Conservation (phyloP, 768 basidiomycete genomes). For the Solioccasus polychromus region DNA sequence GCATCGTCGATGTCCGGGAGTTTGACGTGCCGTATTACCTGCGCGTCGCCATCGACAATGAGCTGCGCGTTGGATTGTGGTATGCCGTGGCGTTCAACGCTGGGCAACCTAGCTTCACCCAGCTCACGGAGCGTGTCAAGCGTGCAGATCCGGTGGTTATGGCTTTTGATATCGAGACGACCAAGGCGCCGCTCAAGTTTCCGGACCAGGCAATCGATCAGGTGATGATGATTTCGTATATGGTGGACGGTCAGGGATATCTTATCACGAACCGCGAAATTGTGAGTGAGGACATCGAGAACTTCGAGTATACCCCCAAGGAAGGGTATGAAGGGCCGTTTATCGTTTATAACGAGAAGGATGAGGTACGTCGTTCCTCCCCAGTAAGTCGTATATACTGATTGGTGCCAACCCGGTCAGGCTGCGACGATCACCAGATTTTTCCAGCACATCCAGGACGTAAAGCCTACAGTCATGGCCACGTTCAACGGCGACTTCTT, state of each 20-base stretch:
- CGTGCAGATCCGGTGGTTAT: constrained; percentile 99
- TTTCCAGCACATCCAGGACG: constrained; percentile 91
- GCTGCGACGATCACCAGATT: constrained; percentile 79
- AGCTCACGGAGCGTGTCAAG: constrained; percentile 82
- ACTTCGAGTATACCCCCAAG: constrained; percentile 98
- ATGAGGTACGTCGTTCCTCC: constrained; percentile 60
- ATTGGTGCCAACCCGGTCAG: constrained; percentile 38
- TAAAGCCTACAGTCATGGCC: constrained; percentile 95
- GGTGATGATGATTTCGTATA: constrained; percentile 99
- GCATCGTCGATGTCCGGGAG: constrained; percentile 91
- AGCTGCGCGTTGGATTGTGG: constrained; percentile 97
- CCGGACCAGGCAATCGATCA: constrained; percentile 95
- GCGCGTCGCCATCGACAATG: constrained; percentile 99
- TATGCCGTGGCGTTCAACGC: constrained; percentile 82
- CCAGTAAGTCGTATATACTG: neutral
- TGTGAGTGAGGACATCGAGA: constrained; percentile 94
- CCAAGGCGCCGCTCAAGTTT: constrained; percentile 99
- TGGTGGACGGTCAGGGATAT: constrained; percentile 97
- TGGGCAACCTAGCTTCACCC: constrained; percentile 72
- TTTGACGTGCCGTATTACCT: constrained; percentile 97
- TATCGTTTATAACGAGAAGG: constrained; percentile 88
- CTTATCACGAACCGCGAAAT: constrained; percentile 98
- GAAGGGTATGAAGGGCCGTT: constrained; percentile 98
- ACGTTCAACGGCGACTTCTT: constrained; percentile 99
- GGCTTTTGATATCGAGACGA: constrained; percentile 99